Evolutionary conservation across 106 monocot species (phyloP), one percentile per base, ranked within the genome.

Genomic region (Apostasia ramifera): DNA sequence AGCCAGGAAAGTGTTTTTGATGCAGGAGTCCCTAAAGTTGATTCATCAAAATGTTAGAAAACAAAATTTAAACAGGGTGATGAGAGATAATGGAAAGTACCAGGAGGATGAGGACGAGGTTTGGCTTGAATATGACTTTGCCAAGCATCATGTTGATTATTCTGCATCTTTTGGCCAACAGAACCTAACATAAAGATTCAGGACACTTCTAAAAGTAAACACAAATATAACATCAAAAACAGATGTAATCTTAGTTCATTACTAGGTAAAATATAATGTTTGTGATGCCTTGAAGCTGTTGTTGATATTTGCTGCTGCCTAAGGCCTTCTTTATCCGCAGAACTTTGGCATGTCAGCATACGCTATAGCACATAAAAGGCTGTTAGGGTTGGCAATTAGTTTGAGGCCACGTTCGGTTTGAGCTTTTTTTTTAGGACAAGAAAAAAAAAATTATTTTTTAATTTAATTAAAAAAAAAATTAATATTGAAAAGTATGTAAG

Each of bases 231-330:
- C 26, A 26, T 26, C 26, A 26, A 26, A 26, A 26, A 26, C 26
- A 26, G 26, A 26, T 26, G 26, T 26, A 26, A 26, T 26, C 26
- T 40, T 66, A 48, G 12, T 50, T 49, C 60, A 68, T 66, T 89
- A 97, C 92, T 81, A 72, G 95, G 95, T 61, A 97, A 53, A 66
- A 89, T 87, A 61, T 97, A 97, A 77, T 87, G 95, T 67, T 97
- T 97, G 75, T 97, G 92, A 67, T 86, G 95, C 66, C 77, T 89
- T 62, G 77, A 79, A 54, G 72, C 59, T n/a, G 69, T 70, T 63
- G 64, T 77, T 6, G 70, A 50, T 64, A 87, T 71, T 53, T 81
- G 78, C 73, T 87, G 92, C 72, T 89, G 89, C 55, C 82, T 70
- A 26, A 97, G 67, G 51, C 87, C 89, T 77, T 92, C 95, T 71